These are phyloP conservation scores for Penicillium odoratum DNA, from an alignment of 495 filamentous ascomycete genomes.

Conservation along the genomic window DNA sequence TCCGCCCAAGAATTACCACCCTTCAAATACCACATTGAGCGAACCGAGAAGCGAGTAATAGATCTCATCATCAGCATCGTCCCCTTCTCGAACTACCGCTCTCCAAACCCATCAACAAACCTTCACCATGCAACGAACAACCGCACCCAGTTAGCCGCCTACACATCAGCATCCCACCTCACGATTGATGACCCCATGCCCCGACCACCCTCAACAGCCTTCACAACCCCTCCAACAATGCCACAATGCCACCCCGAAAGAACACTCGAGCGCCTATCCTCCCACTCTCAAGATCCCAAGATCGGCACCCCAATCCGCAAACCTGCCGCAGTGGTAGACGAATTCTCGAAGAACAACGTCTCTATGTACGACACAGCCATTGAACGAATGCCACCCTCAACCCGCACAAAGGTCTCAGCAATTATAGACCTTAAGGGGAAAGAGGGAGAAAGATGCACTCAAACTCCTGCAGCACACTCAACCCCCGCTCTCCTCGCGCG, in stretches of 20 bases:
- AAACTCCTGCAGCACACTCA: not conserved
- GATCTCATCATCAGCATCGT: constrained; percentile 16
- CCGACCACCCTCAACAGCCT: not conserved
- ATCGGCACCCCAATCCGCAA: not conserved
- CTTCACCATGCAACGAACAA: constrained; percentile 1
- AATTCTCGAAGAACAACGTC: constrained; percentile 2
- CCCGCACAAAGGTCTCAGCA: constrained; percentile 3
- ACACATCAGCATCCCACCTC: not conserved
- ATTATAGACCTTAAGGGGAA: not conserved
- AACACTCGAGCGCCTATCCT: not conserved
- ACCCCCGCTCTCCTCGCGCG: too few species aligned
- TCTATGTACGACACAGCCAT: constrained; percentile 11
- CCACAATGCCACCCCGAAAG: constrained; percentile 10
- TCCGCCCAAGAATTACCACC: constrained; percentile 15
- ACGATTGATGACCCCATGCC: not conserved
- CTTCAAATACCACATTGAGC: constrained; percentile 12
- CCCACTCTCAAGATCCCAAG: too few species aligned
- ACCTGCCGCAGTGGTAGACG: not conserved
- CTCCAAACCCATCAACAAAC: constrained; percentile 11
- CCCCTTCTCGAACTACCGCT: constrained; percentile 18
- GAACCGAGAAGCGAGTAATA: constrained; percentile 13
- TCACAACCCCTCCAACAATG: not conserved
- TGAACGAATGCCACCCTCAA: not conserved
- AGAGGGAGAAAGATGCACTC: not conserved
- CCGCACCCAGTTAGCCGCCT: not conserved